Percentiles rank a stretch among this genome's conserved stretches.
Evolutionary conservation across 441 rosid genomes (phyloP).

Genomic region (Erodium moschatum): DNA sequence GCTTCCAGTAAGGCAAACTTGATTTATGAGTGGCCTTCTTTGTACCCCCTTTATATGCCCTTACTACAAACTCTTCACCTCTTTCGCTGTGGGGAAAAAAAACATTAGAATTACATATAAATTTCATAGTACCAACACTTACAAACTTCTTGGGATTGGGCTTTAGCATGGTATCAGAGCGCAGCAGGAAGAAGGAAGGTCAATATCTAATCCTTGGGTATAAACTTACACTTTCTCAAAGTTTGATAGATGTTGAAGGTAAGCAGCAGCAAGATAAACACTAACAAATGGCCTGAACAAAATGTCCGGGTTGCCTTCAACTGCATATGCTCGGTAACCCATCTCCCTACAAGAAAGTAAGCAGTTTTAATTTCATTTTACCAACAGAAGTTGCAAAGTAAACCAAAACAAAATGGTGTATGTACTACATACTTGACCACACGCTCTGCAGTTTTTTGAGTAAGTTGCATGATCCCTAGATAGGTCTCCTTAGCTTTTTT

Average conservation of each 20-base stretch:
- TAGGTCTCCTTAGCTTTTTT: slow-evolving; percentile 65
- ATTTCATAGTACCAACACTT: no score
- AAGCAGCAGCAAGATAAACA: slow-evolving; percentile 83
- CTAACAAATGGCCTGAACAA: slow-evolving; percentile 70
- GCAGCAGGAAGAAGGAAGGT: slow-evolving; percentile 11
- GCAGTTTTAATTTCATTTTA: slow-evolving; percentile 15
- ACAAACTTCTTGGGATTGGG: no score
- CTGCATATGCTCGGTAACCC: slow-evolving; percentile 49
- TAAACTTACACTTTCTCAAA: slow-evolving; percentile 54
- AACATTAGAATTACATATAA: no score
- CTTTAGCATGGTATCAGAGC: neutral
- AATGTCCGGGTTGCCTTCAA: slow-evolving; percentile 49
- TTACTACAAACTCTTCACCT: slow-evolving; percentile 77
- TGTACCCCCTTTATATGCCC: slow-evolving; percentile 74
- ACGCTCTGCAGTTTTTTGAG: slow-evolving; percentile 56
- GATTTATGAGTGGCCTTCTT: slow-evolving; percentile 79
- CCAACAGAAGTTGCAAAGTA: neutral
- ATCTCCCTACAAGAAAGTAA: slow-evolving; percentile 46
- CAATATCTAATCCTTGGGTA: slow-evolving; percentile 2
- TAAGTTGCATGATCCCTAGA: slow-evolving; percentile 71
- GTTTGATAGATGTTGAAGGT: slow-evolving; percentile 69
- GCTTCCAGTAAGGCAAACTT: slow-evolving; percentile 75
- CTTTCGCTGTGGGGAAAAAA: slow-evolving; percentile 48
- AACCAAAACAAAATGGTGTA: neutral
- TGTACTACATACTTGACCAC: slow-evolving; percentile 41